Evolutionary conservation across 2,329 filamentous ascomycete species (phyloP), one percentile per base, ranked within the genome.

Genomic region (Stachybotrys chlorohalonatus): DNA sequence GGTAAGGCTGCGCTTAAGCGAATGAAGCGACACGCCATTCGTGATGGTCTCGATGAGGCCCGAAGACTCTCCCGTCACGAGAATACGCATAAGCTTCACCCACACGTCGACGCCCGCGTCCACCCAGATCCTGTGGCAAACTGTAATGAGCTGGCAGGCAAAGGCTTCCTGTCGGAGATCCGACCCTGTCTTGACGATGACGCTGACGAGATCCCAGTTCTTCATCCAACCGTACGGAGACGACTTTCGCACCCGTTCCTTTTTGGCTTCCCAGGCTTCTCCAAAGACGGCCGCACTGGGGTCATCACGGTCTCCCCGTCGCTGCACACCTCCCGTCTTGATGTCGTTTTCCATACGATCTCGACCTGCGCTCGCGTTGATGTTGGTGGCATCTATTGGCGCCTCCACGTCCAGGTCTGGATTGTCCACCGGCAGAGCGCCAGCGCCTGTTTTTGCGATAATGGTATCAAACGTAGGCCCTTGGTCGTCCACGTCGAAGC

Each of bases 261-360:
- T 89, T 70, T 94, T 94, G 54, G 85, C 80, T 62, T 87, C 83
- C 89, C 89, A 94, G 17, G 89, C 89, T 70, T 94, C 89, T 56
- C 90, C 89, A 69, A 94, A 93, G 6, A 90, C 90, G 9, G 89
- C 89, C 42, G 89, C 89, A 63, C 88, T 92, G 47, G 89, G 89
- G 66, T 94, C 89, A 64, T 94, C 89, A 45, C 89, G 84, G 68
- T 94, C 89, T 39, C 88, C 88, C 65, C 89, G 87, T 53, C 87
- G 82, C 65, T 89, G 86, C 13, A 94, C 84, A 54, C 89, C 89
- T 59, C 88, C 89, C 13, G 89, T 94, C 74, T 91, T 93, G 69
- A 90, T 82, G 66, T 94, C 89, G 66, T 94, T 94, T 67, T 94
- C 89, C 89, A 94, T 94, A 55, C 89, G 81, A 54, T 89, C 89